phyloP scores from a whole-genome alignment of 495 filamentous ascomycete genomes.

The Neurospora terricola region DNA sequence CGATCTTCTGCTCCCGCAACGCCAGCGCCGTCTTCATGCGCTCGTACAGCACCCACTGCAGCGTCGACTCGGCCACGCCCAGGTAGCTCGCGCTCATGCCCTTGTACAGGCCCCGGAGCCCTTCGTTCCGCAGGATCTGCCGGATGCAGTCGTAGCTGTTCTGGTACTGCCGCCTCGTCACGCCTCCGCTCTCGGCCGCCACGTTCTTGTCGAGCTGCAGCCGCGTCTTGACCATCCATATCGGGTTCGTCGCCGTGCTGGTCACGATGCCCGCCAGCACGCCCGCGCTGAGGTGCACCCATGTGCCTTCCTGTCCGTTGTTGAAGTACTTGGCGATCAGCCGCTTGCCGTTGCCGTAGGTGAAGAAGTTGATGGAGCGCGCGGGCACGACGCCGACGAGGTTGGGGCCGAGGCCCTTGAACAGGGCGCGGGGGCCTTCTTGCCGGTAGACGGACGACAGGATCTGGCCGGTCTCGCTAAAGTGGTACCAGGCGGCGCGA shows the following conservation, averaged over 20 bases:
- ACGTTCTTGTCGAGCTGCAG: constrained; percentile 72
- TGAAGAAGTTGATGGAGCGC: constrained; percentile 77
- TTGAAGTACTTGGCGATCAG: constrained; percentile 59
- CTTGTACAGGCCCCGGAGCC: constrained; percentile 67
- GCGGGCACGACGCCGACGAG: constrained; percentile 81
- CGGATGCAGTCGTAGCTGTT: constrained; percentile 73
- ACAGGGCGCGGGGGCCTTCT: constrained; percentile 76
- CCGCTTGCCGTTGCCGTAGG: constrained; percentile 80
- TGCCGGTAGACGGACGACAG: constrained; percentile 61
- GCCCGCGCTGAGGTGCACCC: constrained; percentile 65
- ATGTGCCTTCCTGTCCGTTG: constrained; percentile 52
- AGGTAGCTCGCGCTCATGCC: constrained; percentile 82
- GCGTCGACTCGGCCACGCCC: constrained; percentile 72
- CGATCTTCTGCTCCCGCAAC: constrained; percentile 44
- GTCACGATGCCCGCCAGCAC: constrained; percentile 68
- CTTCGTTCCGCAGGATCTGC: constrained; percentile 69
- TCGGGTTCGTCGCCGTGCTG: constrained; percentile 80
- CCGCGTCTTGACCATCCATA: constrained; percentile 87
- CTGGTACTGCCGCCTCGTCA: constrained; percentile 54
- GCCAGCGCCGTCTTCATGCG: constrained; percentile 61
- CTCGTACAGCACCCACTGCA: constrained; percentile 86
- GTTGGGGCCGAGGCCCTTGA: constrained; percentile 83
- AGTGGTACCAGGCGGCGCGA: constrained; percentile 47
- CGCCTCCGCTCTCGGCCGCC: constrained; percentile 38
- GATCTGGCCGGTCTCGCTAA: constrained; percentile 72